phyloP scores from a whole-genome alignment of 1,284 basidiomycete species.

The Wolfiporia cocos region DNA sequence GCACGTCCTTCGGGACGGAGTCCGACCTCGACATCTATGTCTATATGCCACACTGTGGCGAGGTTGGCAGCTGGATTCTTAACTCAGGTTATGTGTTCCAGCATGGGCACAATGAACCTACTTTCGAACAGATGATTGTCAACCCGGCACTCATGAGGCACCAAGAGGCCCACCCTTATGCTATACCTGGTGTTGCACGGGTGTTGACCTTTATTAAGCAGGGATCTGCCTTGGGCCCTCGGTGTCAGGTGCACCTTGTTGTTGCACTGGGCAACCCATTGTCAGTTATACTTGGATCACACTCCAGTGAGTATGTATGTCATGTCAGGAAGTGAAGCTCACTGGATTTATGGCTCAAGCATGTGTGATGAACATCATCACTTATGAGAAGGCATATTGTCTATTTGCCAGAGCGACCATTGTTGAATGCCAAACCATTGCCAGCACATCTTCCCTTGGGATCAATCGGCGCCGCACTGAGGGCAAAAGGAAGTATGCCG shows the following conservation, averaged over 20 bases:
- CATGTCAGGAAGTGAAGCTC: neutral
- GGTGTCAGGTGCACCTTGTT: conserved; percentile 12
- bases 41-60: conserved; percentile 14
- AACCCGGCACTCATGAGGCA: no score
- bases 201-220: conserved; percentile 8
- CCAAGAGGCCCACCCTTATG: neutral
- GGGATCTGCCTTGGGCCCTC: no score
- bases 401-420: conserved; percentile 23
- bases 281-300: conserved; percentile 10
- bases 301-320: conserved; percentile 10
- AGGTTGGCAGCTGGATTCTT: conserved; percentile 19
- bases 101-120: conserved; percentile 10
- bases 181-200: conserved; percentile 1
- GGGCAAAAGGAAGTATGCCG: conserved; percentile 14
- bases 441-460: neutral
- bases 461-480: neutral
- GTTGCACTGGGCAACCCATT: conserved; percentile 5
- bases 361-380: conserved; percentile 23
- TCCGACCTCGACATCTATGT: conserved; percentile 46
- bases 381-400: conserved; percentile 18
- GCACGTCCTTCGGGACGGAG: conserved; percentile 34
- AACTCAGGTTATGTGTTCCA: conserved; percentile 15
- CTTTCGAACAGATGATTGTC: no score
- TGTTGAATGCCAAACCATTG: conserved; percentile 12
- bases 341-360: conserved; percentile 27